Percentiles rank a stretch among this genome's conserved stretches.
phyloP scores from a whole-genome alignment of 306 rosid genomes.

The Mucuna pruriens region DNA sequence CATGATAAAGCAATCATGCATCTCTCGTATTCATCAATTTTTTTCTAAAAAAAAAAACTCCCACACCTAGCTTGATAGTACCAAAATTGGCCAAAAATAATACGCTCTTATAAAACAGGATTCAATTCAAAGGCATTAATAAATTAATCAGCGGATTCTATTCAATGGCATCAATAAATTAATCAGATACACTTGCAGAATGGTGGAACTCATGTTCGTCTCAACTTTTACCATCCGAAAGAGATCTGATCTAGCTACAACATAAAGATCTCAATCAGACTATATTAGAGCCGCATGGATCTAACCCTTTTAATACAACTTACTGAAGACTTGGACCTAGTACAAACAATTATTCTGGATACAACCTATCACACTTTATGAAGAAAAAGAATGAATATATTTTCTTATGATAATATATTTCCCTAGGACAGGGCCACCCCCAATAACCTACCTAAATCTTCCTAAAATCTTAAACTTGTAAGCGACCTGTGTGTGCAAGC shows the following conservation, averaged over 20 bases:
- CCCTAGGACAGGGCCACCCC: constrained; percentile 27
- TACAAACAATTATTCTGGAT: constrained; percentile 24
- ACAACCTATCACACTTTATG: not conserved
- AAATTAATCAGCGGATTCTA: not conserved
- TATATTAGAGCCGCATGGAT: constrained; percentile 47
- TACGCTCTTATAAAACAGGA: not conserved
- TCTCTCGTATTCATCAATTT: not conserved
- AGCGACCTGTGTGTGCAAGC: constrained; percentile 43
- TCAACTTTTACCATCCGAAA: constrained; percentile 17
- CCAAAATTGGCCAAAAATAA: not conserved
- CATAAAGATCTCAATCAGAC: constrained; percentile 48
- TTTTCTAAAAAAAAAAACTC: not conserved
- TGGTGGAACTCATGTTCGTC: constrained; percentile 28
- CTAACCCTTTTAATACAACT: constrained; percentile 30
- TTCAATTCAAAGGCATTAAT: constrained; percentile 6
- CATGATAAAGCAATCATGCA: not conserved
- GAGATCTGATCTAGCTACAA: constrained; percentile 42
- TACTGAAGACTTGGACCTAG: constrained; percentile 39
- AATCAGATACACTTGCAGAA: constrained; percentile 27
- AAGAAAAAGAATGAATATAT: constrained; percentile 34
- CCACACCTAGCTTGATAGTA: not conserved
- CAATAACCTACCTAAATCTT: constrained; percentile 43
- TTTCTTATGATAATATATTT: constrained; percentile 24
- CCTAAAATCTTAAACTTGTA: constrained; percentile 45
- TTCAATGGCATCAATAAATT: constrained; percentile 35